A percentile compares a stretch with the other conserved stretches of the same genome.
These are phyloP conservation scores for Fagus crenata DNA, from an alignment of 306 rosid genomes.

Conservation along the genomic window DNA sequence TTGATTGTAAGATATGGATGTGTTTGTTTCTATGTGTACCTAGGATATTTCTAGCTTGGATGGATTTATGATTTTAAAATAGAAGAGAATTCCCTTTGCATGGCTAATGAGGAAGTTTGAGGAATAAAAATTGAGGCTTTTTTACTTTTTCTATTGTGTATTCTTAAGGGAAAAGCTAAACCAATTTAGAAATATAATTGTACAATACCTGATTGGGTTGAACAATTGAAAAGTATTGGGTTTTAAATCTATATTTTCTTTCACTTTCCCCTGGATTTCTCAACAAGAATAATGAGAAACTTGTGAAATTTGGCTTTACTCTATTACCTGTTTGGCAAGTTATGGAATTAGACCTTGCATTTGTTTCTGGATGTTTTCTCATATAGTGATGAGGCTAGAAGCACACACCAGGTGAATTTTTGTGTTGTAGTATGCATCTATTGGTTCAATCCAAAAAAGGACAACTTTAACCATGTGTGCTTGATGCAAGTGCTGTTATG, in stretches of 20 bases:
- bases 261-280: background rate
- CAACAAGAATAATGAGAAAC: background rate
- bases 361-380: background rate
- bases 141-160: background rate
- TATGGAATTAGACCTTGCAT: background rate
- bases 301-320: background rate
- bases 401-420: background rate
- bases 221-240: background rate
- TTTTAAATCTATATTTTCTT: background rate
- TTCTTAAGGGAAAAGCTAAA: background rate
- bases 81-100: no score
- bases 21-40: no score
- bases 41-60: no score
- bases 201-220: background rate
- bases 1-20: background rate
- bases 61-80: no score
- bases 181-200: background rate
- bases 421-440: background rate
- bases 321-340: no score
- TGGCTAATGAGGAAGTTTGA: no score
- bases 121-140: background rate
- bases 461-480: background rate
- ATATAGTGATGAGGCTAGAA: background rate
- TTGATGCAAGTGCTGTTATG: background rate
- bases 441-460: background rate